Base-by-base conservation (phyloP, 176 grass and related monocot genomes). In the Tillandsia leiboldiana region DNA sequence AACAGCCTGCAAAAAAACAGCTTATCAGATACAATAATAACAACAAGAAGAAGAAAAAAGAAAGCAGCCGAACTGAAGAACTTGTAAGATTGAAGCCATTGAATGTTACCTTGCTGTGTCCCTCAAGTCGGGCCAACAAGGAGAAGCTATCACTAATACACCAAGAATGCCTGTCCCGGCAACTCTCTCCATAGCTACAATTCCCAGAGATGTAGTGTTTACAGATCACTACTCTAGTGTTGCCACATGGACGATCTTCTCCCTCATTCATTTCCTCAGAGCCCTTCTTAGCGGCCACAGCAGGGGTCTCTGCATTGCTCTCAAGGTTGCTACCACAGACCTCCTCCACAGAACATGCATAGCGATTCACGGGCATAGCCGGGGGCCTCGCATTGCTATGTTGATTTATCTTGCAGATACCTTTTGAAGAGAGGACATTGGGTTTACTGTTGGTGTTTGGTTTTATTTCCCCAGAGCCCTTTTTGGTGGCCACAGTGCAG, bases 51-150 rank as follows among this genome's bases (percentile, higher is more conserved):
- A 24, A 24, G 20, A 73, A 24, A 1, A 29, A 51, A 22, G 11
- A 51, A 64, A 73, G 49, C 3, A 49, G 3, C 15, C 28, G 11
- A 10, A 12, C 8, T 20, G 14, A 13, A 59, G 64, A 42, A 11
- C 0, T 42, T 42, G 5, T 42, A 42, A 26, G 56, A 68, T 79
- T 70, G 66, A 51, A 53, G 58, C 47, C 20, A 97, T 42, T 42
- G 33, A 7, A 42, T 42, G 33, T 7, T 42, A 42, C 95, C 75
- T 94, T 90, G 52, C 86, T 73, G 61, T 99, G 95, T 24, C 95
- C 95, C 68, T 83, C 83, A 8, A 99, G 85, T 17, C 72, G 82
- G 53, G 95, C 84, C 64, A 99, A 79, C 51, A 91, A 67, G 12
- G 84, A 70, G 80, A 99, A 76, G 51, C 82, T 83, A 24, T 91